Evolutionary conservation across 257 asterid genomes (phyloP).

Genomic region (Apocynum venetum): DNA sequence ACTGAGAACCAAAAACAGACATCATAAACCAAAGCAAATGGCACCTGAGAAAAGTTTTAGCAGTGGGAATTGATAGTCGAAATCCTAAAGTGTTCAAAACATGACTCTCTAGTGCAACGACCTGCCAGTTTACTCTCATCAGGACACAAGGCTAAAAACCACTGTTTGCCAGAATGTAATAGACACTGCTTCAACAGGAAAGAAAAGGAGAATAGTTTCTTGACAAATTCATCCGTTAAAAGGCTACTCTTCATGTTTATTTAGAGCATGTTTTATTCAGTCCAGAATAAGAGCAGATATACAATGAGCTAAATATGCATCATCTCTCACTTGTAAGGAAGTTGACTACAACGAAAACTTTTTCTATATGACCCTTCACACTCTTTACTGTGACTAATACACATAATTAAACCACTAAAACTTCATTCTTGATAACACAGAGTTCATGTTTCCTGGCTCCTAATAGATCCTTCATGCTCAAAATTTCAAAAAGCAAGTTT

Average conservation of each 20-base stretch:
- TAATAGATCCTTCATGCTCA: not conserved
- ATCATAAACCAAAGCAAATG: not conserved
- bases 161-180: not conserved
- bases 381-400: not conserved
- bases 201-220: not conserved
- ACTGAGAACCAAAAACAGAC: not conserved
- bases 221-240: not conserved
- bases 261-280: not conserved
- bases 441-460: not conserved
- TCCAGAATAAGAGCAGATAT: not conserved
- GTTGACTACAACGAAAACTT: not conserved
- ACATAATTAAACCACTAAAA: too few relatives aligned
- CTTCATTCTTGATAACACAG: too few relatives aligned
- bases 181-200: not conserved
- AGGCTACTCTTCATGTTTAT: not conserved
- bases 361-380: not conserved
- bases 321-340: not conserved
- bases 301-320: not conserved
- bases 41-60: constrained; percentile 77
- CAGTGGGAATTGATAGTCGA: constrained; percentile 65
- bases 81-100: constrained; percentile 56
- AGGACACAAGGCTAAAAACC: not conserved
- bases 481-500: not conserved
- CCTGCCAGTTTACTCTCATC: constrained; percentile 35
- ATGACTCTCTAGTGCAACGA: constrained; percentile 60